Percentiles rank a stretch among this genome's conserved stretches.
Conservation (phyloP, 176 grass and related monocot genomes). For the Miscanthus lutarioriparius region DNA sequence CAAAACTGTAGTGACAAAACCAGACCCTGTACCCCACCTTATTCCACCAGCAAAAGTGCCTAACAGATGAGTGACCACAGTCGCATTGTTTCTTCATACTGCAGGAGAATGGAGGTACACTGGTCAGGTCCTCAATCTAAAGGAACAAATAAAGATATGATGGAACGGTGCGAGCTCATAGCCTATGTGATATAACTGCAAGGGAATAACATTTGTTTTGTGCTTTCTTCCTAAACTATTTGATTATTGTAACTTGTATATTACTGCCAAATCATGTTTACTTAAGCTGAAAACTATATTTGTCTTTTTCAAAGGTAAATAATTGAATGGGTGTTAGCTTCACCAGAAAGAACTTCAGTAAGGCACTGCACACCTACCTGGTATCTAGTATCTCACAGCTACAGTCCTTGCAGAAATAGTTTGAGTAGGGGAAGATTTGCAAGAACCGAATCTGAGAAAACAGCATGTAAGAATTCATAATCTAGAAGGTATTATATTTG, state of each 20-base stretch:
- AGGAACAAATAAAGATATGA: slow-evolving; percentile 7
- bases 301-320: slow-evolving; percentile 6
- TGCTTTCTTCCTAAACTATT: slow-evolving; percentile 6
- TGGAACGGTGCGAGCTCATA: slow-evolving; percentile 5
- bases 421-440: slow-evolving; percentile 86
- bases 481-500: slow-evolving; percentile 25
- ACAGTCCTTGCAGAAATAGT: slow-evolving; percentile 97
- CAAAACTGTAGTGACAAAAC: slow-evolving; percentile 1
- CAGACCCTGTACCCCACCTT: slow-evolving; percentile 51
- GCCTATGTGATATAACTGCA: background rate
- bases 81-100: slow-evolving; percentile 69
- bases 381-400: slow-evolving; percentile 75
- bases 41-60: slow-evolving; percentile 99
- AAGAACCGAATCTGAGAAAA: slow-evolving; percentile 87
- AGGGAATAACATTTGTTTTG: background rate
- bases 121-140: slow-evolving; percentile 34
- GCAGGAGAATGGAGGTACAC: slow-evolving; percentile 24
- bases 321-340: background rate
- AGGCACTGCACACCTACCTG: slow-evolving; percentile 41
- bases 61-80: slow-evolving; percentile 82
- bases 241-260: background rate
- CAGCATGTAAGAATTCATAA: slow-evolving; percentile 28
- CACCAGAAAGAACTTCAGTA: slow-evolving; percentile 9
- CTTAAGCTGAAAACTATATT: background rate
- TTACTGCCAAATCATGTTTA: slow-evolving; percentile 15